Percentiles rank a stretch among this genome's conserved stretches.
phyloP scores from a whole-genome alignment of 2,329 filamentous ascomycete genomes.

The Blumeria hordei region DNA sequence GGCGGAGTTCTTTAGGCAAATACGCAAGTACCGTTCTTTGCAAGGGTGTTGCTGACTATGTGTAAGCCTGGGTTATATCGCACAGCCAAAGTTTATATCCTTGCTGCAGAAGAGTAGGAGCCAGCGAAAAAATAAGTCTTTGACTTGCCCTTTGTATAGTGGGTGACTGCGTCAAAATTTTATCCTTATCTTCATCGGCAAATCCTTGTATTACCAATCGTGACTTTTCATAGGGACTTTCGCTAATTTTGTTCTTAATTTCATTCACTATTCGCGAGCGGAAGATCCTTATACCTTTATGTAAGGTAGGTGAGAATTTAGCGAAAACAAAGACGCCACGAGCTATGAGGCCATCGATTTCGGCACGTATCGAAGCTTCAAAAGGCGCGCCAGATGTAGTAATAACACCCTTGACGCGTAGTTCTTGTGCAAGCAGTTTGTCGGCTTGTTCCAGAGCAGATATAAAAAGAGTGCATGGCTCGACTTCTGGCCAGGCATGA shows the following conservation, averaged over 20 bases:
- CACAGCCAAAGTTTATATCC: background rate
- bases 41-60: background rate
- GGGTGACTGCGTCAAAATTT: conserved; percentile 3
- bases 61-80: conserved; percentile 2
- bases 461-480: background rate
- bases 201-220: conserved; percentile 2
- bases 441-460: background rate
- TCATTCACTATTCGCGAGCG: background rate
- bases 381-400: background rate
- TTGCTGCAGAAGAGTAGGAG: background rate
- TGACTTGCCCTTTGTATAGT: conserved; percentile 2
- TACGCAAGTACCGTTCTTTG: background rate
- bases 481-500: background rate
- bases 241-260: background rate
- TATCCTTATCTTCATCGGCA: conserved; percentile 2
- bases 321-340: background rate
- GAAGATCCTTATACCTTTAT: background rate
- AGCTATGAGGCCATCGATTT: background rate
- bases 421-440: background rate
- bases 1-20: background rate
- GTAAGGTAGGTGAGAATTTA: background rate
- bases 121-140: background rate
- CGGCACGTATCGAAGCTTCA: background rate
- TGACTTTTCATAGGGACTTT: background rate
- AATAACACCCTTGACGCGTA: background rate